These are phyloP conservation scores for Alloascoidea africana DNA, from an alignment of 805 yeast genomes.

Conservation along the genomic window DNA sequence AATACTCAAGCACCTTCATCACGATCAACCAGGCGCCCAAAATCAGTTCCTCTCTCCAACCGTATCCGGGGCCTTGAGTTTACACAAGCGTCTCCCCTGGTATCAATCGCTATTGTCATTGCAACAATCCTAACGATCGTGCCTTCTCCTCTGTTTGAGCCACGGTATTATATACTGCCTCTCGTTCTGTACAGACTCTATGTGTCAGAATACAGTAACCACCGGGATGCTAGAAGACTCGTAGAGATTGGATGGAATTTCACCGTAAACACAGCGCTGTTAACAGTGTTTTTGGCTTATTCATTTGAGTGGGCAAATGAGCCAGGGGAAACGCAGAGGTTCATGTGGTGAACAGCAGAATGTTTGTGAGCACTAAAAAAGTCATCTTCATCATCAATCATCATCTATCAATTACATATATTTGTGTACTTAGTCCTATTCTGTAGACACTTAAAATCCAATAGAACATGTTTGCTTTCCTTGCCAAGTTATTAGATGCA, in stretches of 20 bases:
- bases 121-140: slow-evolving; percentile 49
- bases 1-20: too few relatives aligned
- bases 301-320: slow-evolving; percentile 61
- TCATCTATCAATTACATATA: too few relatives aligned
- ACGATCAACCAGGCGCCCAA: too few relatives aligned
- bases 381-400: too few relatives aligned
- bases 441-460: too few relatives aligned
- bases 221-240: slow-evolving; percentile 3
- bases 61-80: too few relatives aligned
- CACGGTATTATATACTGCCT: slow-evolving; percentile 83
- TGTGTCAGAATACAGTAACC: background rate
- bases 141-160: slow-evolving; percentile 90
- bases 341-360: slow-evolving; percentile 93
- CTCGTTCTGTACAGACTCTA: slow-evolving; percentile 21
- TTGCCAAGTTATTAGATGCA: too few relatives aligned
- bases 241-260: slow-evolving; percentile 52
- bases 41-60: background rate
- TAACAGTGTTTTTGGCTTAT: slow-evolving; percentile 38
- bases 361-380: too few relatives aligned
- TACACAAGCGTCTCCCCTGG: background rate
- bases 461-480: too few relatives aligned
- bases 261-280: slow-evolving; percentile 35
- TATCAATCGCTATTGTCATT: slow-evolving; percentile 32
- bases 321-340: slow-evolving; percentile 45
- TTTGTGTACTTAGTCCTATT: too few relatives aligned